Base-by-base conservation (phyloP, 306 rosid species). In the Herpetospermum pedunculosum region DNA sequence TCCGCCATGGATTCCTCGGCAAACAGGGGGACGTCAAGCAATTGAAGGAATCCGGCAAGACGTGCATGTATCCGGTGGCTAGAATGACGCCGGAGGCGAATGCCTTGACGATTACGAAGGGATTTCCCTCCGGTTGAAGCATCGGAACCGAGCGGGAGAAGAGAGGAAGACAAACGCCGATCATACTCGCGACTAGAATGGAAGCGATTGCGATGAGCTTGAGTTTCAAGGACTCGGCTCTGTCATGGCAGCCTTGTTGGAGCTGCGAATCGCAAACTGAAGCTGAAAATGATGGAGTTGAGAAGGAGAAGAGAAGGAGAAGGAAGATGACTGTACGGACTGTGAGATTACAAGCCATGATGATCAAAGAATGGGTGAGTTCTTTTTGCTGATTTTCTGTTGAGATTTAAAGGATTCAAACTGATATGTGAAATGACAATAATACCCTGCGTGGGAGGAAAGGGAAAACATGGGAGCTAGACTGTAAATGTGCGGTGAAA, bases 11-110 rank as follows among this genome's bases (percentile, higher is more conserved):
- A 26, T 68, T 81, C 59, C 79, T 72, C 29, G 81, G 50, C 14
- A 86, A 77, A 77, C 90, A 83, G 13, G 88, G 85, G 78, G 73
- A 86, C 13, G 77, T 72, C 59, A 88, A 54, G 53, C 80, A 79
- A 10, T 79, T 82, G 37, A 82, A 86, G 15, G 94, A 92, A 34
- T 88, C 92, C 0, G 91, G 94, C 46, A 90, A 75, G 16, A 90
- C 71, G 64, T 90, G 94, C 48, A 90, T 65, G 76, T 88, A 86
- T 12, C 90, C 96, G 0, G 94, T 90, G 1, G 96, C 94, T 14
- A 90, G 73, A 48, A 90, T 88, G 74, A 90, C 87, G 0, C 92
- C 94, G 5, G 92, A 91, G 0, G 91, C 90, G 49, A 88, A 90
- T 53, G 92, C 84, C 34, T 88, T 90, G 32, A 88, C 68, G 21